These are phyloP conservation scores for Stachybotrys chartarum DNA, from an alignment of 2,329 filamentous ascomycete species.

Conservation along the genomic window DNA sequence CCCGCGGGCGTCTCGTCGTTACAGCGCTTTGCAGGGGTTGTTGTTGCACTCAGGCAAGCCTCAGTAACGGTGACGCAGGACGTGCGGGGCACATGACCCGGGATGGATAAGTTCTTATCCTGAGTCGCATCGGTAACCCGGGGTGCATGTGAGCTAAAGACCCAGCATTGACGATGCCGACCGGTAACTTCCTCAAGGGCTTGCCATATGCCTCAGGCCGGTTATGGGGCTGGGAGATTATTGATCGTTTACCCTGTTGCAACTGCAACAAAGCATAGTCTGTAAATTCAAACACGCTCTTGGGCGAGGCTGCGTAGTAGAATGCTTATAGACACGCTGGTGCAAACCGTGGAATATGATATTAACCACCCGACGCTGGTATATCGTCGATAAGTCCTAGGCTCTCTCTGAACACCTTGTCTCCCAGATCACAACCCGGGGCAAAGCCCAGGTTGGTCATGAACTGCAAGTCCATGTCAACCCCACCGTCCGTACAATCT, in stretches of 20 bases:
- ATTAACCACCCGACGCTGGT: background rate
- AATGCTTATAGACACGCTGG: background rate
- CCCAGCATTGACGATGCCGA: background rate
- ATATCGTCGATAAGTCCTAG: constrained; percentile 23
- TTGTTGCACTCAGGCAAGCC: background rate
- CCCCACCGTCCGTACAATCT: constrained; percentile 34
- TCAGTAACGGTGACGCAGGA: background rate
- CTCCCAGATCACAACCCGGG: constrained; percentile 51
- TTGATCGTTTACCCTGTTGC: too few species aligned
- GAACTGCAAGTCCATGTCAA: constrained; percentile 53
- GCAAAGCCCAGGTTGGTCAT: constrained; percentile 62
- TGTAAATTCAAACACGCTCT: too few species aligned
- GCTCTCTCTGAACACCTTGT: constrained; percentile 34
- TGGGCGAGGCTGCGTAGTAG: background rate
- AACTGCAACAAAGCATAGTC: background rate
- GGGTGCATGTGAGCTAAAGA: background rate
- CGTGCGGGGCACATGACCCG: background rate
- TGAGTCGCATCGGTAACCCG: background rate
- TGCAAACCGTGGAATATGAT: background rate
- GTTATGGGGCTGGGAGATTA: too few species aligned
- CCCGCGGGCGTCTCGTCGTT: background rate
- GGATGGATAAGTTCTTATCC: background rate
- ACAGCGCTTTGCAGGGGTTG: background rate
- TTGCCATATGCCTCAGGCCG: background rate
- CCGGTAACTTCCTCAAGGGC: background rate